Evolutionary conservation across 1,284 basidiomycete species (phyloP), one percentile per base, ranked within the genome.

Genomic region (Trametes polyzona): DNA sequence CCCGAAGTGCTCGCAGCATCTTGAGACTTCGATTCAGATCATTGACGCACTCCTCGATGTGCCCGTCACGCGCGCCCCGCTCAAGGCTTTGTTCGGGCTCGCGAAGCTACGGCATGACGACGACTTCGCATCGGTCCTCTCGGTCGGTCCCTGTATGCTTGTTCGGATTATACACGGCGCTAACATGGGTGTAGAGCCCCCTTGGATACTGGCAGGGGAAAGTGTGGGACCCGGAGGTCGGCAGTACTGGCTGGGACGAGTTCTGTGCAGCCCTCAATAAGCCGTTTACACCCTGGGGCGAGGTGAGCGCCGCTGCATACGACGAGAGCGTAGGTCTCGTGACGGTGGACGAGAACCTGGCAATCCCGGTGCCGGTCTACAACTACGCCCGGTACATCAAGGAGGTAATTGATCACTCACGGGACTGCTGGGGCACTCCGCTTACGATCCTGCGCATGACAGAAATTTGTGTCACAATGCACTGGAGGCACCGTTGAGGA

Each of bases 351-450:
- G 35, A 47, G 4, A 48, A 58, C 16, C 32, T 76, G 70, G 27
- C 79, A 77, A 66, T 87, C 6, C 83, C 86, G 60, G 71, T 86
- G 16, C 74, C 84, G 2, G 74, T 95, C 10, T 63, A 88, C 41
- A 93, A 92, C 67, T 95, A 94, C 64, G 93, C 87, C 0, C 75
- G 77, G 24, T 95, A 86, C 73, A 85, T 95, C 64, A 87, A 82
- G 68, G 75, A 86, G 74, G 88, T 88, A 58, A 9, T 23, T n/a
- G 21, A 6, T 42, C 7, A 3, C 7, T 16, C 3, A 16, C 7
- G 11, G 16, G 3, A 4, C 1, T n/a, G 7, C 9, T 8, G 9
- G 7, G 21, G 5, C 2, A 3, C 16, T 9, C 29, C n/a, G 26
- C 40, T 39, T 11, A 41, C n/a, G 16, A 30, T 29, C 21, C 14